Evolutionary conservation across 202 grass and related monocot genomes (phyloP), one percentile per base, ranked within the genome.

Genomic region (Cymbopogon flexuosus): DNA sequence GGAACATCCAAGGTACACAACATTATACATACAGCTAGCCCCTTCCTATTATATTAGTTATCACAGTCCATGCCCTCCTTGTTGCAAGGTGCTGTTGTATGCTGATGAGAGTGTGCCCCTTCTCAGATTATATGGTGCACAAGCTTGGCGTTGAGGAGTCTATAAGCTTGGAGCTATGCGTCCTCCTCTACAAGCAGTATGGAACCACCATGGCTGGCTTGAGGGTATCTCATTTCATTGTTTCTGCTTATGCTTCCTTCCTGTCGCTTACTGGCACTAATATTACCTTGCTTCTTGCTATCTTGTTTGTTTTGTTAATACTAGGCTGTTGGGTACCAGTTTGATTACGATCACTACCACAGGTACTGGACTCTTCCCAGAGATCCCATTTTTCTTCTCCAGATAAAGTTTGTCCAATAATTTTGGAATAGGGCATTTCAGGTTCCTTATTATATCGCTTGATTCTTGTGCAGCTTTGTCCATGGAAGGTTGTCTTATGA

Each of bases 121-220:
- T 42, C 70, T 41, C 83, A 97, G 91, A 90, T 56, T 97, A 94
- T 68, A 94, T 94, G 94, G 81, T 97, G 4, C 85, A 92, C 47
- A 90, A 90, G 35, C 88, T 97, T 10, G 89, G 89, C 30, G 77
- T 97, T 21, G 86, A 92, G 3, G 70, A 88, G 65, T 73, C 70
- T 37, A 74, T 92, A 65, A 89, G 93, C 39, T 59, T 45, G 60
- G 89, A 92, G 5, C 57, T 97, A 14, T 97, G 89, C 73, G 69
- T 75, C 79, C 75, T 97, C 6, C 91, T 94, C 41, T 97, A 97
- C 88, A 94, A 97, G 88, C 83, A 97, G 56, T 97, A 97, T 31
- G 94, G 91, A 52, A 97, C 94, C 14, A 94, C 94, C 78, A 94
- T 97, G 94, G 91, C 91, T 11, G 94, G 94, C 19, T 42, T 97